These are phyloP conservation scores for Metschnikowia continentalis DNA, from an alignment of 805 yeast genomes.

Conservation along the genomic window DNA sequence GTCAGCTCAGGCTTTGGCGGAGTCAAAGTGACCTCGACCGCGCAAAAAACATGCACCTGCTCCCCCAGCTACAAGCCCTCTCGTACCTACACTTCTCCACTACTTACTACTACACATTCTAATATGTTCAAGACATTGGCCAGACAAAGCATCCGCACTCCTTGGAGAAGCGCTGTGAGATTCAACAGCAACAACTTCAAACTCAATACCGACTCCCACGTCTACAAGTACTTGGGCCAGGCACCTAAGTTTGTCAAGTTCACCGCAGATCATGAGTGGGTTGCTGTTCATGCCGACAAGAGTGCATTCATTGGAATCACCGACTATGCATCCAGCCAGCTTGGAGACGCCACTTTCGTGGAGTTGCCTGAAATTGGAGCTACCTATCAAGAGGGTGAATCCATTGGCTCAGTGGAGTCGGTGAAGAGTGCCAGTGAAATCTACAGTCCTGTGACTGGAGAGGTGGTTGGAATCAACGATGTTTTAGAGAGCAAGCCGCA, in stretches of 20 bases:
- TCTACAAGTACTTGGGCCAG: constrained; percentile 33
- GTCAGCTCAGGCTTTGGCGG: background rate
- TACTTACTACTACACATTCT: background rate
- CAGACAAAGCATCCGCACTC: constrained; percentile 14
- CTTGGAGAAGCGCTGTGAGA: constrained; percentile 15
- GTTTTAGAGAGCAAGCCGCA: constrained; percentile 66
- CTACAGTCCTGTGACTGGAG: constrained; percentile 82
- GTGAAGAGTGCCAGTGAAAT: constrained; percentile 94
- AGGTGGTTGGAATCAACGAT: constrained; percentile 66
- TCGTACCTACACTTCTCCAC: background rate
- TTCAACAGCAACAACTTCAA: constrained; percentile 32
- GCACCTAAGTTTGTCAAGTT: constrained; percentile 55
- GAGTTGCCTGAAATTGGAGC: constrained; percentile 80
- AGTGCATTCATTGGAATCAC: constrained; percentile 88
- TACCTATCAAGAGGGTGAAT: constrained; percentile 63
- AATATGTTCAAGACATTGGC: constrained; percentile 17
- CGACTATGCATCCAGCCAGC: constrained; percentile 89
- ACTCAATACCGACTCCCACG: constrained; percentile 36
- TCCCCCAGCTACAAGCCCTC: background rate
- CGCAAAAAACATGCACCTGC: background rate
- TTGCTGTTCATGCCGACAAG: constrained; percentile 79
- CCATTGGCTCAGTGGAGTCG: constrained; percentile 89
- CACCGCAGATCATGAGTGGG: constrained; percentile 94
- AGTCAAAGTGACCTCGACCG: constrained; percentile 2
- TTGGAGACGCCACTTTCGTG: constrained; percentile 93